Evolutionary conservation across 129 eudicot genomes (phyloP).

Genomic region (Helianthus tuberosus): DNA sequence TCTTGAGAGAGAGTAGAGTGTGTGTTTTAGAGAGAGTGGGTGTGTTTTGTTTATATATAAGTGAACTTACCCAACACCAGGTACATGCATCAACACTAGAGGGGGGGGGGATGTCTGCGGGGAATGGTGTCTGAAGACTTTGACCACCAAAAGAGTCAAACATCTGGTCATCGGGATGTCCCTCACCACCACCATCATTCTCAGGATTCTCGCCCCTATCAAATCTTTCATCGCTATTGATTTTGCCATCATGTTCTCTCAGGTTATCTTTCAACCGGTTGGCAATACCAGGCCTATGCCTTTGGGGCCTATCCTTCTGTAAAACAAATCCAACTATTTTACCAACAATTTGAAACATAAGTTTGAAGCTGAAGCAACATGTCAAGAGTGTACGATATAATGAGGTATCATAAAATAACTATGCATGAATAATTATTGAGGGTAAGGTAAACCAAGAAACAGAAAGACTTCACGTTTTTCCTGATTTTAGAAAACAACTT

Average conservation of each 20-base stretch:
- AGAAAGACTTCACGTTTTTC: background rate
- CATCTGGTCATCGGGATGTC: constrained; percentile 58
- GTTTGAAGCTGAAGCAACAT: background rate
- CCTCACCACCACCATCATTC: constrained; percentile 43
- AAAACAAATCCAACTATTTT: constrained; percentile 5
- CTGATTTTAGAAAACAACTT: background rate
- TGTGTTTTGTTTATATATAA: no score
- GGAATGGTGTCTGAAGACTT: constrained; percentile 58
- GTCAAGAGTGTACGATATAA: background rate
- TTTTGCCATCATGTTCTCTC: constrained; percentile 70
- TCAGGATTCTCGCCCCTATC: constrained; percentile 77
- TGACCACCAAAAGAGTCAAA: constrained; percentile 79
- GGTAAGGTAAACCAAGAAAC: background rate
- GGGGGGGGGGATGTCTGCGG: constrained; percentile 94
- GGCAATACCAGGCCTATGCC: constrained; percentile 70
- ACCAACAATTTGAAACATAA: constrained; percentile 13
- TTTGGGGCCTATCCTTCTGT: constrained; percentile 79
- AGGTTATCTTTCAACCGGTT: constrained; percentile 65
- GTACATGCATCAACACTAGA: constrained; percentile 96
- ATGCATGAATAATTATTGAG: background rate
- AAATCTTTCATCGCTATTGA: constrained; percentile 68
- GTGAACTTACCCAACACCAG: constrained; percentile 91
- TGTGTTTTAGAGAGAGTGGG: no score
- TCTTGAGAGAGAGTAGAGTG: no score
- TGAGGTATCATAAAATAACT: background rate